phyloP scores from a whole-genome alignment of 352 stramenopile species.

The Globisporangium alternatum region DNA sequence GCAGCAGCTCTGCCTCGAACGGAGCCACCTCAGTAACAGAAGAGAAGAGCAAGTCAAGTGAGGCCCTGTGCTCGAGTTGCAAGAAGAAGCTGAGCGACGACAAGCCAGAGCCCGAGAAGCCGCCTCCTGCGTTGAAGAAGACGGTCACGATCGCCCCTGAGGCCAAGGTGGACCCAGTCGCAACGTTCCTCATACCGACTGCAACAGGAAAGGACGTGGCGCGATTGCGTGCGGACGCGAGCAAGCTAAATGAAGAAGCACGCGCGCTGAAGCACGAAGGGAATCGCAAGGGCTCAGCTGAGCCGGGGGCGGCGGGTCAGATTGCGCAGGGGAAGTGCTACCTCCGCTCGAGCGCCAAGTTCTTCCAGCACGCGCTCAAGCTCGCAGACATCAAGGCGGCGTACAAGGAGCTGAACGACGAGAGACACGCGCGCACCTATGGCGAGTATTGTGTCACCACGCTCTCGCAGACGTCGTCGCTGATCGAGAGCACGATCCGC shows the following conservation, averaged over 20 bases:
- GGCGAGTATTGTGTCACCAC: conserved; percentile 69
- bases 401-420: conserved; percentile 68
- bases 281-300: conserved; percentile 48
- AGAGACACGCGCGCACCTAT: conserved; percentile 52
- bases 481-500: conserved; percentile 80
- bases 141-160: conserved; percentile 19
- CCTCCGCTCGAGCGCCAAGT: conserved; percentile 74
- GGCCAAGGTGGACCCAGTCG: conserved; percentile 7
- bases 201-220: conserved; percentile 39
- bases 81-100: conserved; percentile 59
- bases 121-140: conserved; percentile 25
- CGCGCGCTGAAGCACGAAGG: conserved; percentile 80
- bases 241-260: conserved; percentile 61
- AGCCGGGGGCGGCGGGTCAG: conserved; percentile 40
- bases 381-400: conserved; percentile 78
- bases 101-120: conserved; percentile 21
- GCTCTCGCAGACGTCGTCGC: conserved; percentile 66
- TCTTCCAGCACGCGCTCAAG: conserved; percentile 81
- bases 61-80: conserved; percentile 49
- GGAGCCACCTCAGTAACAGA: conserved; percentile 7
- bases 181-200: conserved; percentile 51
- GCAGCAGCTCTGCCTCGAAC: conserved; percentile 23
- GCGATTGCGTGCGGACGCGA: conserved; percentile 48
- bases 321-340: conserved; percentile 72
- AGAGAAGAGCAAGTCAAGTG: conserved; percentile 15